These are phyloP conservation scores for Cydonia oblonga DNA, from an alignment of 331 rosid species.

Conservation along the genomic window DNA sequence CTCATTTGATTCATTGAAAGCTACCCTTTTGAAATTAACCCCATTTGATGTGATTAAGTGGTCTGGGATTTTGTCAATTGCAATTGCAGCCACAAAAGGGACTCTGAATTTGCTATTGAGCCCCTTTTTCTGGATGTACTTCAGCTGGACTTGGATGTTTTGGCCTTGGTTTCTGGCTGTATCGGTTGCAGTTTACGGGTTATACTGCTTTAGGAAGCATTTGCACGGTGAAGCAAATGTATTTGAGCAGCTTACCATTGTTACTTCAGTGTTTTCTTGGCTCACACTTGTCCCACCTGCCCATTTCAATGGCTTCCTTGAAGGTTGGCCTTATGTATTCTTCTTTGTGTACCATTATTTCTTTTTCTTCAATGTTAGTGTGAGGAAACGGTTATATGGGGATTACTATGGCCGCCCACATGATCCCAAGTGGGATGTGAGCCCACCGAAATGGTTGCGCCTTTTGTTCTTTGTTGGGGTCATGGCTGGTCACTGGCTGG, in stretches of 20 bases:
- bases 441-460: constrained; percentile 47
- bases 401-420: constrained; percentile 68
- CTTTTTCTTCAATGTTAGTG: constrained; percentile 83
- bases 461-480: constrained; percentile 56
- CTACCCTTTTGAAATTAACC: constrained; percentile 43
- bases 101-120: constrained; percentile 44
- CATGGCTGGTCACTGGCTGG: constrained; percentile 40
- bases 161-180: constrained; percentile 81
- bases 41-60: constrained; percentile 64
- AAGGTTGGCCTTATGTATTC: constrained; percentile 94
- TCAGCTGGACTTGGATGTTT: too few species aligned
- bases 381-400: constrained; percentile 73
- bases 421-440: constrained; percentile 79
- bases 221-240: constrained; percentile 53
- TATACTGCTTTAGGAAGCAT: constrained; percentile 60
- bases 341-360: constrained; percentile 80
- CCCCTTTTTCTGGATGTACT: constrained; percentile 23
- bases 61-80: constrained; percentile 46
- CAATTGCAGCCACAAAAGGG: constrained; percentile 64
- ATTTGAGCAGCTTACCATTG: constrained; percentile 68
- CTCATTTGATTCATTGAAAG: constrained; percentile 45
- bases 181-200: constrained; percentile 47
- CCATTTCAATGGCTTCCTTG: constrained; percentile 80
- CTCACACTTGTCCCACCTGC: constrained; percentile 90
- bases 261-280: constrained; percentile 82